phyloP scores from a whole-genome alignment of 441 rosid genomes.

The Gossypium gossypioides region DNA sequence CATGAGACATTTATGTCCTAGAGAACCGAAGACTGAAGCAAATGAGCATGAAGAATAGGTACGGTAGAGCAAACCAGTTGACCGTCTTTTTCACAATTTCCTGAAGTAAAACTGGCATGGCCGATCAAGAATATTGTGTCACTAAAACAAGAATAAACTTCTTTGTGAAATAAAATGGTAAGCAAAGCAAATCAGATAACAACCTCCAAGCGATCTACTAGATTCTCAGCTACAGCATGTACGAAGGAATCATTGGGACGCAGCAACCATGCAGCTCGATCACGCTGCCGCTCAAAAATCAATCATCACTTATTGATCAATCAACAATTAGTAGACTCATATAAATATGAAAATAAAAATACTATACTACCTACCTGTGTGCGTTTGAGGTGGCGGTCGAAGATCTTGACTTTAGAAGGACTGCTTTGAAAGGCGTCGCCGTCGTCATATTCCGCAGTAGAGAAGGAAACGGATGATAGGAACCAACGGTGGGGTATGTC shows the following conservation, averaged over 20 bases:
- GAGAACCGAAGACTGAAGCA: background rate
- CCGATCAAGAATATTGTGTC: background rate
- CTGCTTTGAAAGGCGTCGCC: constrained; percentile 29
- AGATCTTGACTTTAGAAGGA: constrained; percentile 55
- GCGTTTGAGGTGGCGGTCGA: constrained; percentile 83
- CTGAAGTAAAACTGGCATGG: background rate
- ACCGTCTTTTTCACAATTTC: background rate
- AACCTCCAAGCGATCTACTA: constrained; percentile 88
- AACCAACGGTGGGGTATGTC: constrained; percentile 1
- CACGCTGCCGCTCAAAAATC: constrained; percentile 49
- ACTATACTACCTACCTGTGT: constrained; percentile 38
- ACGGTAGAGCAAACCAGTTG: background rate
- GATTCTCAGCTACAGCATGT: constrained; percentile 87
- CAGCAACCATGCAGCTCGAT: constrained; percentile 90
- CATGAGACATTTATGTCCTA: background rate
- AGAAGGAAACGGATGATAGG: constrained; percentile 25
- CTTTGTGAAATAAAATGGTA: background rate
- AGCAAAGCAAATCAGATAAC: background rate
- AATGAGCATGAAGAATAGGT: background rate
- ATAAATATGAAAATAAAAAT: background rate
- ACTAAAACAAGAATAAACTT: background rate
- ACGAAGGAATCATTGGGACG: constrained; percentile 52
- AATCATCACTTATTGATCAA: background rate
- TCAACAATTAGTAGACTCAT: background rate
- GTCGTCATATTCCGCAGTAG: constrained; percentile 25